phyloP scores from a whole-genome alignment of 148 eudicot species.

The Pouteria glomerata region DNA sequence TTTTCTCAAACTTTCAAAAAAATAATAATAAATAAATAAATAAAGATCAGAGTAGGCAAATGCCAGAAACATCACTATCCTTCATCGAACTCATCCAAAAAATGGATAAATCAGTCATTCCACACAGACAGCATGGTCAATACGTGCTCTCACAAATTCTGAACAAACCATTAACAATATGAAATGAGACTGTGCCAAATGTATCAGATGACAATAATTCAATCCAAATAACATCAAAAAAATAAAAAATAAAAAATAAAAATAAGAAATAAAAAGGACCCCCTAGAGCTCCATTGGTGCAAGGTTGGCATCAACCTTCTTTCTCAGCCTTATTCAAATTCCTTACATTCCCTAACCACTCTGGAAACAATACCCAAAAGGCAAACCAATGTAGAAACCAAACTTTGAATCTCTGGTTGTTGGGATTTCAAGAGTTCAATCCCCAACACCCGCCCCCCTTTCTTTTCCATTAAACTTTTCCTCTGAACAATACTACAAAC shows the following conservation, averaged over 20 bases:
- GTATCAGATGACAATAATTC: not conserved
- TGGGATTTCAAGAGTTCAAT: slow-evolving; percentile 8
- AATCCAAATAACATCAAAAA: too few species aligned
- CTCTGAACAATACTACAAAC: too few species aligned
- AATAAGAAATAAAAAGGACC: slow-evolving; percentile 17
- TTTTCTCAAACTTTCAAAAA: not conserved
- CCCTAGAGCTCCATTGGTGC: slow-evolving; percentile 18
- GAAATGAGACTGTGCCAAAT: slow-evolving; percentile 10
- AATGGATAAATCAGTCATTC: not conserved
- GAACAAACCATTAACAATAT: not conserved
- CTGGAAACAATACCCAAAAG: slow-evolving; percentile 4
- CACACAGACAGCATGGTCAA: not conserved
- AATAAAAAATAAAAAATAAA: too few species aligned
- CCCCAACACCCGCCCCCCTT: too few species aligned
- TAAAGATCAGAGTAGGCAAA: too few species aligned
- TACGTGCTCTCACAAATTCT: not conserved
- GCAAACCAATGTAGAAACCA: slow-evolving; percentile 1
- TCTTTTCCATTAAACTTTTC: slow-evolving; percentile 3
- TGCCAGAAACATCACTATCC: not conserved
- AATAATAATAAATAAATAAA: not conserved
- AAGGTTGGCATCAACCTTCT: slow-evolving; percentile 23
- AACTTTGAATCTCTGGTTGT: slow-evolving; percentile 16
- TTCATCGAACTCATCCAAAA: not conserved
- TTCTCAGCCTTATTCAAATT: slow-evolving; percentile 25
- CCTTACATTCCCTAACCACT: slow-evolving; percentile 7